A percentile compares a stretch with the other conserved stretches of the same genome.
These are phyloP conservation scores for Cercospora zeae-maydis DNA, from an alignment of 2,329 filamentous ascomycete genomes.

Conservation along the genomic window DNA sequence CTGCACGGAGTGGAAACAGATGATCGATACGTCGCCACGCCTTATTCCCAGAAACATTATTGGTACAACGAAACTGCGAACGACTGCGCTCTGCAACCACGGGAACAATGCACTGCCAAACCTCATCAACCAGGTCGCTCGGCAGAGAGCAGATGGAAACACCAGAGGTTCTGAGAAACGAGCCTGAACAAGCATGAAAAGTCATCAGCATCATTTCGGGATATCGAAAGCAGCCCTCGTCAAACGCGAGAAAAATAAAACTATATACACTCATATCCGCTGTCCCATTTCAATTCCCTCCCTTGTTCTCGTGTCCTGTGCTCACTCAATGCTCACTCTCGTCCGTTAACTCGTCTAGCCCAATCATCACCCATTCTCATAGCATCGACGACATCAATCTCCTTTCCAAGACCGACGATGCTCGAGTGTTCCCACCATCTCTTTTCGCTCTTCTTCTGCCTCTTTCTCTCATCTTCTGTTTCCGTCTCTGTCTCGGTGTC, in stretches of 20 bases:
- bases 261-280: slow-evolving; percentile 13
- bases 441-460: slow-evolving; percentile 45
- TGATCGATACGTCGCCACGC: background rate
- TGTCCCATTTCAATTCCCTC: background rate
- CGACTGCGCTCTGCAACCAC: too few relatives aligned
- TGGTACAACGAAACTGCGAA: too few relatives aligned
- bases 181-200: background rate
- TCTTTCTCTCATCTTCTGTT: slow-evolving; percentile 54
- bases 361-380: slow-evolving; percentile 82
- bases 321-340: slow-evolving; percentile 33
- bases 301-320: background rate
- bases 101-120: too few relatives aligned
- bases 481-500: slow-evolving; percentile 71
- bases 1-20: background rate
- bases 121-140: too few relatives aligned
- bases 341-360: slow-evolving; percentile 69
- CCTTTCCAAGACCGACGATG: slow-evolving; percentile 79
- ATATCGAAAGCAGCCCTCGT: slow-evolving; percentile 1
- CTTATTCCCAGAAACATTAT: too few relatives aligned
- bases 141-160: too few relatives aligned
- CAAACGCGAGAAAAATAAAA: background rate
- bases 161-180: too few relatives aligned
- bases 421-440: slow-evolving; percentile 78
- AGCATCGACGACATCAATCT: slow-evolving; percentile 83
- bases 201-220: slow-evolving; percentile 8